Base-by-base conservation (phyloP, 495 filamentous ascomycete species). In the Lindgomyces ingoldianus region DNA sequence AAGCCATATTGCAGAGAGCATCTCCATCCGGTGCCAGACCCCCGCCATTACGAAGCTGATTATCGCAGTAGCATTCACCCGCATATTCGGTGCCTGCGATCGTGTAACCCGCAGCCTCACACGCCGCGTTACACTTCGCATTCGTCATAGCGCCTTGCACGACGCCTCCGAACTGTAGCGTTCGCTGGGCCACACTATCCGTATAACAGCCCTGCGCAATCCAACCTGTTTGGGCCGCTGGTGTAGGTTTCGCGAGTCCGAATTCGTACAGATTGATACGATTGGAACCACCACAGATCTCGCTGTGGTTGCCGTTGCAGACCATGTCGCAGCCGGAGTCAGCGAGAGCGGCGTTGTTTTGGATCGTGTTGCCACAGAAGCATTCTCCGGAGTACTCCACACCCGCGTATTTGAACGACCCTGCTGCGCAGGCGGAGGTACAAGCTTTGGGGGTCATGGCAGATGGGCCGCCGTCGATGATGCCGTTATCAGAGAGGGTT, bases 1-100 rank as follows among this genome's bases (percentile, higher is more conserved):
- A 87, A 26, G 74, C 65, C 72, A 81, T 79, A 67, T 74, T 82
- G 67, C 83, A 85, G 16, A 78, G 76, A 22, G 71, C 49, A 4
- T 22, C 51, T 24, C 65, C 60, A 41, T 68, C 67, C 1, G 63
- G 60, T 11, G 60, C 65, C 6, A 64, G 67, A 21, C 60, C 61
- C 56, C 55, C 51, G 3, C 57, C 61, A 30, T 69, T 68, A 27
- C n/a, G 36, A 39, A 63, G 44, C 2, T 29, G 12, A 45, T 68
- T 68, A 4, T 58, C 68, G 42, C 68, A 71, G 36, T 53, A 71
- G 36, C 65, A 68, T 55, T 68, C 65, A 22, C 41, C 42, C 2
- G 29, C 42, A 16, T 68, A 51, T 21, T 75, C 72, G 8, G 56
- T 60, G 39, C 74, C 74, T 19, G 71, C 72, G 55, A 67, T 69